phyloP scores from a whole-genome alignment of 805 yeast genomes.

The Wickerhamomyces canadensis region DNA sequence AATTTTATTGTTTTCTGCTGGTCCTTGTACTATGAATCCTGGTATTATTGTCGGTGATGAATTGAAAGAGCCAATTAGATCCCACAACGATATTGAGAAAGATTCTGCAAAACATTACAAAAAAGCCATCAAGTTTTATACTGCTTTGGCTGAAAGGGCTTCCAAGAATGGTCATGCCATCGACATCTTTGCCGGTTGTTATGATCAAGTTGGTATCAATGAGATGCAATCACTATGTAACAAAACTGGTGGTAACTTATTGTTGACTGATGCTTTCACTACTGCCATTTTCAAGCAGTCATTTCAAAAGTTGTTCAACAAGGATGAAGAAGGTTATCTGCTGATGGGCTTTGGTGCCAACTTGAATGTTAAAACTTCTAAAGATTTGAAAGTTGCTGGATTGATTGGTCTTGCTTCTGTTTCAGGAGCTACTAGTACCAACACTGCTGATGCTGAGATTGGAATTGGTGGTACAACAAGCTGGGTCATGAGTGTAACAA shows the following conservation, averaged over 20 bases:
- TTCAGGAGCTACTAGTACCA: slow-evolving; percentile 50
- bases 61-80: slow-evolving; percentile 92
- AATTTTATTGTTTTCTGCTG: slow-evolving; percentile 85
- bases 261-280: slow-evolving; percentile 59
- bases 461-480: slow-evolving; percentile 92
- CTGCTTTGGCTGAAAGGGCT: slow-evolving; percentile 40
- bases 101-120: slow-evolving; percentile 79
- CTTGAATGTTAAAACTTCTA: slow-evolving; percentile 80
- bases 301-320: slow-evolving; percentile 59
- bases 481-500: slow-evolving; percentile 78
- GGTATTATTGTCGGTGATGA: slow-evolving; percentile 91
- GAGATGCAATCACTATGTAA: slow-evolving; percentile 59
- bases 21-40: slow-evolving; percentile 92
- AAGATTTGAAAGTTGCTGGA: slow-evolving; percentile 86
- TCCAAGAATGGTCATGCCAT: slow-evolving; percentile 48
- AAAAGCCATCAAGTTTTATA: slow-evolving; percentile 41
- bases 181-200: slow-evolving; percentile 57
- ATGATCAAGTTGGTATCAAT: slow-evolving; percentile 62
- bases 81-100: slow-evolving; percentile 93
- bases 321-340: slow-evolving; percentile 82
- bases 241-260: slow-evolving; percentile 58
- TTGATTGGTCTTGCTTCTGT: slow-evolving; percentile 91
- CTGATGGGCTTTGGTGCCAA: slow-evolving; percentile 88
- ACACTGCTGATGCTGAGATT: slow-evolving; percentile 86
- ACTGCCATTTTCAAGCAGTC: slow-evolving; percentile 68